Percentiles rank a stretch among this genome's conserved stretches.
Evolutionary conservation across 371 early-diverging fungal genomes (phyloP).

Genomic region (Syncephalastrum racemosum): DNA sequence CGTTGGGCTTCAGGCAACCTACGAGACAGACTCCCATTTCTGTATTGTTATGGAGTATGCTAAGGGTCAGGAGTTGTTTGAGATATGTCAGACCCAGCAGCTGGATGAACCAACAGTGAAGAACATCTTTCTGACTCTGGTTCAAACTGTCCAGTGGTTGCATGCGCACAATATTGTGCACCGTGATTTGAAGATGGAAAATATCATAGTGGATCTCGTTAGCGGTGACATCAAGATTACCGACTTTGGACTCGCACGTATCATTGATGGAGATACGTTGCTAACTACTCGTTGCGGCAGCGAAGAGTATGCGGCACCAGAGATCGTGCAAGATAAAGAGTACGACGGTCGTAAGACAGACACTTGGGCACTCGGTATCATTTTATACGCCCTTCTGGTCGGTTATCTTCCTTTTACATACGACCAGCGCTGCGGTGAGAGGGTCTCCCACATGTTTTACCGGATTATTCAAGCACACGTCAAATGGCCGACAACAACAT

Average conservation of each 20-base stretch:
- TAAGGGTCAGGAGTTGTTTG: constrained; percentile 67
- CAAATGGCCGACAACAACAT: constrained; percentile 17
- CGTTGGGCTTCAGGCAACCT: constrained; percentile 68
- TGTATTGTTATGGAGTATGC: constrained; percentile 70
- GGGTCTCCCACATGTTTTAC: constrained; percentile 27
- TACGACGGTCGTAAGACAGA: constrained; percentile 71
- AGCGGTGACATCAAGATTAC: constrained; percentile 81
- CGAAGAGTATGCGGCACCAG: constrained; percentile 87
- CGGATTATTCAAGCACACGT: constrained; percentile 28
- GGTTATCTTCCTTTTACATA: constrained; percentile 28
- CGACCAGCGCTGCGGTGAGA: constrained; percentile 16
- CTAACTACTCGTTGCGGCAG: constrained; percentile 66
- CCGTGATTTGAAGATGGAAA: constrained; percentile 88
- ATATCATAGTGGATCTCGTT: constrained; percentile 68
- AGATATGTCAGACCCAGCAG: constrained; percentile 54
- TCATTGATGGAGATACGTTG: constrained; percentile 26
- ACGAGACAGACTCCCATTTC: constrained; percentile 62
- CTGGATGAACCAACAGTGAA: constrained; percentile 39
- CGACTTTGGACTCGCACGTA: constrained; percentile 75
- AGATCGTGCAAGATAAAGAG: constrained; percentile 64
- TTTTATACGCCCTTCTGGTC: constrained; percentile 63
- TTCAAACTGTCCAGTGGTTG: constrained; percentile 64
- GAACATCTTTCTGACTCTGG: constrained; percentile 48
- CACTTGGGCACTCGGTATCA: constrained; percentile 73
- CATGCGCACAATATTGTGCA: constrained; percentile 82